phyloP scores from a whole-genome alignment of 2,329 filamentous ascomycete genomes.

The Fonsecaea pugnacius region DNA sequence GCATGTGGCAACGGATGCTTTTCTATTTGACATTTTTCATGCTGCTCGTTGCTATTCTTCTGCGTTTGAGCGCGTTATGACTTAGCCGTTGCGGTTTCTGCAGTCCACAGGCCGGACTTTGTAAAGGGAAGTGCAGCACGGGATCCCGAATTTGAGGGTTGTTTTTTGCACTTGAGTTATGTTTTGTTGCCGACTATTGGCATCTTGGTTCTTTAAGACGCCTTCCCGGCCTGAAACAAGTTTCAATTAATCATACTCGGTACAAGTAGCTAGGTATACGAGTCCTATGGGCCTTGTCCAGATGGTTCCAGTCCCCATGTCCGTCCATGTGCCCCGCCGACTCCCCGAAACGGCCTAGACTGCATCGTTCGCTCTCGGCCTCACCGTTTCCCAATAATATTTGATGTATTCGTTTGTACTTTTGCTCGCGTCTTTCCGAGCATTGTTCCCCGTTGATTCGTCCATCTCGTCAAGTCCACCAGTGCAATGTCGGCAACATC shows the following conservation, averaged over 20 bases:
- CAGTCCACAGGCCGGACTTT: not conserved
- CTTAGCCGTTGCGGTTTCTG: not conserved
- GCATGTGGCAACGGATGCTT: not conserved
- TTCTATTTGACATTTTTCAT: constrained; percentile 6
- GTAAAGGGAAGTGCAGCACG: not conserved
- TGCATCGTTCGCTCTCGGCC: not conserved
- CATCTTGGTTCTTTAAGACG: not conserved
- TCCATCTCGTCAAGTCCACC: not conserved
- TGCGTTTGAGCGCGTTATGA: constrained; percentile 25
- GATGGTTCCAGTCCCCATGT: not conserved
- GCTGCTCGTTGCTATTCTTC: constrained; percentile 13
- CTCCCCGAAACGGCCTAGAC: not conserved
- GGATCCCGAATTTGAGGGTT: not conserved
- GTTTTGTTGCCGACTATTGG: not conserved
- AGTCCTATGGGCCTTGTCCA: not conserved
- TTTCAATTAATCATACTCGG: not conserved
- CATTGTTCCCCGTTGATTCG: not conserved
- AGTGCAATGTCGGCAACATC: not conserved
- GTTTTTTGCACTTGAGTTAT: not conserved
- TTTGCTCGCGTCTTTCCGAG: constrained; percentile 1
- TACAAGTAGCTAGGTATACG: not conserved
- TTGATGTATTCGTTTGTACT: not conserved
- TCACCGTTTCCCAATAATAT: not conserved
- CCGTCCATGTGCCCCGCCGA: not conserved
- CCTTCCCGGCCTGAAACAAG: not conserved